These are phyloP conservation scores for Paspalum notatum DNA, from an alignment of 176 grass and related monocot genomes.

Conservation along the genomic window DNA sequence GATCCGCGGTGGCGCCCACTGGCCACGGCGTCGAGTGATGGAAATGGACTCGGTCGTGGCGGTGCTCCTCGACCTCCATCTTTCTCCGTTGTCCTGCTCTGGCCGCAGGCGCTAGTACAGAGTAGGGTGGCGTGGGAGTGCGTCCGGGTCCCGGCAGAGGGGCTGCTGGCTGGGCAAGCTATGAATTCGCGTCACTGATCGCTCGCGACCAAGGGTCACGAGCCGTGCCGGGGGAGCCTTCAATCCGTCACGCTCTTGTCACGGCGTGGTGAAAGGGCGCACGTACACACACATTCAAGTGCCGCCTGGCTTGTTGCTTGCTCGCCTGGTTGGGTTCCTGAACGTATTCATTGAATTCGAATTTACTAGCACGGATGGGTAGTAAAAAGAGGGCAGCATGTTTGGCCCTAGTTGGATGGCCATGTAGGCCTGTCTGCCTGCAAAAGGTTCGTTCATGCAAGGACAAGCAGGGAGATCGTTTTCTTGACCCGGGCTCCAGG, in stretches of 20 bases:
- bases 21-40: not conserved
- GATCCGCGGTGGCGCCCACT: not conserved
- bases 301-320: too few relatives aligned
- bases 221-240: not conserved
- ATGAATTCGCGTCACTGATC: not conserved
- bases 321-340: not conserved
- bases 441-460: not conserved
- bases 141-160: not conserved
- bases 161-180: not conserved
- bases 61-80: not conserved
- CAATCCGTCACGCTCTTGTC: slow-evolving; percentile 12
- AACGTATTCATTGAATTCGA: not conserved
- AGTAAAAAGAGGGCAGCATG: not conserved
- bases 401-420: not conserved
- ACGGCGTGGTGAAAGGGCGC: not conserved
- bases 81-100: not conserved
- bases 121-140: not conserved
- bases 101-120: not conserved
- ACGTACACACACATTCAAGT: not conserved
- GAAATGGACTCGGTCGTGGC: not conserved
- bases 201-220: slow-evolving; percentile 18
- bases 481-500: too few relatives aligned
- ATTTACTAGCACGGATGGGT: not conserved
- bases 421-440: not conserved
- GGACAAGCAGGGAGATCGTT: not conserved